These are phyloP conservation scores for Globisporangium iwayamae DNA, from an alignment of 352 stramenopile genomes.

Conservation along the genomic window DNA sequence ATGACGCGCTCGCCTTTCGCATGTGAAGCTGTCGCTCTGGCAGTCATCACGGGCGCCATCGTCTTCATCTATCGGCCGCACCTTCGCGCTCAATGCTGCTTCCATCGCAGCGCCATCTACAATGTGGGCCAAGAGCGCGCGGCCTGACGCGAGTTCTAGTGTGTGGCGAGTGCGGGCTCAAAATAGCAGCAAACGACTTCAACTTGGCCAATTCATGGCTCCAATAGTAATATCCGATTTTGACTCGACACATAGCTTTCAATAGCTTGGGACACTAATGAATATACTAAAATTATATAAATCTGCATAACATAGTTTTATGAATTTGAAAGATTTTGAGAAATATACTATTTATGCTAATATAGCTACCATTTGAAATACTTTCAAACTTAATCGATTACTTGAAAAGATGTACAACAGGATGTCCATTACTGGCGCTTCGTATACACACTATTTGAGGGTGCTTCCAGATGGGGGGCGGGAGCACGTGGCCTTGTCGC, in stretches of 20 bases:
- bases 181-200: constrained; percentile 1
- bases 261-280: too few species aligned
- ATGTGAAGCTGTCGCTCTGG: neutral
- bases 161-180: neutral
- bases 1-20: neutral
- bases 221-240: too few species aligned
- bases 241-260: neutral
- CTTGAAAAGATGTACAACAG: too few species aligned
- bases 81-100: neutral
- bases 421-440: too few species aligned
- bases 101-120: neutral
- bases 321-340: too few species aligned
- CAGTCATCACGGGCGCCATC: too few species aligned
- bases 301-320: too few species aligned
- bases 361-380: too few species aligned
- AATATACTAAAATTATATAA: too few species aligned
- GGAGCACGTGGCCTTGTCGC: neutral
- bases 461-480: neutral
- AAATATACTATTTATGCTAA: too few species aligned
- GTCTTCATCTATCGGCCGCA: neutral
- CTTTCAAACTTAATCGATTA: too few species aligned
- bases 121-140: neutral
- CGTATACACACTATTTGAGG: neutral
- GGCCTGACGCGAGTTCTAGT: neutral
- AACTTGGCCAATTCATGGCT: neutral